Conservation (phyloP, 257 asterid genomes). For the Solanum acaule region DNA sequence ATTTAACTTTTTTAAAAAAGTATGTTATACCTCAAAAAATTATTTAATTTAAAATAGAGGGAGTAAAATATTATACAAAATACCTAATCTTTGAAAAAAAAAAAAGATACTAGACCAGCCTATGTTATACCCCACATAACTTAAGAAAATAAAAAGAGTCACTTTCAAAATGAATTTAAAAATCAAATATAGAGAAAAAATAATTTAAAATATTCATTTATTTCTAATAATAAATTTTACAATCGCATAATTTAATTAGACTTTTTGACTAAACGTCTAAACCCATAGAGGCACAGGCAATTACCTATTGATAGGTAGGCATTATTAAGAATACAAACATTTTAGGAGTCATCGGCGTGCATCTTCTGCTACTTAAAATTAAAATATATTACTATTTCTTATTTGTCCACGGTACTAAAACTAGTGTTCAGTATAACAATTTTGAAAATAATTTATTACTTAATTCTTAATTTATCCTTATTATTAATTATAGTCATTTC, state of each 20-base stretch:
- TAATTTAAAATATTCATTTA: no score
- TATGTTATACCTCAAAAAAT: background rate
- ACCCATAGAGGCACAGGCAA: background rate
- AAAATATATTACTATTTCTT: no score
- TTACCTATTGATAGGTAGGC: background rate
- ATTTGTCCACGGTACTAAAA: no score
- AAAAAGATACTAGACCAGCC: background rate
- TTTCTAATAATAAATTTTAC: no score
- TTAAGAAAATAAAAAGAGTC: background rate
- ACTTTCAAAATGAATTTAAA: background rate
- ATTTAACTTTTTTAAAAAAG: no score
- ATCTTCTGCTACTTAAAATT: background rate
- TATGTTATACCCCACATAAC: background rate
- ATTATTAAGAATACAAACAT: background rate
- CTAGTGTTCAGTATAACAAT: no score
- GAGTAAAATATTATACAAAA: background rate
- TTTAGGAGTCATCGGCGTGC: background rate
- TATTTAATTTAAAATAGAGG: background rate
- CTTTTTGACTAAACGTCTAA: background rate
- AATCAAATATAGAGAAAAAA: no score
- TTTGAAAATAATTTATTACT: no score
- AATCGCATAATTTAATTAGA: background rate
- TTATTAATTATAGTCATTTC: no score
- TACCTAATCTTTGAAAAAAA: background rate
- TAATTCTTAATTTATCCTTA: no score